A percentile compares a stretch with the other conserved stretches of the same genome.
Conservation (phyloP, 495 filamentous ascomycete species). For the Pyrenopolyporus hunteri region DNA sequence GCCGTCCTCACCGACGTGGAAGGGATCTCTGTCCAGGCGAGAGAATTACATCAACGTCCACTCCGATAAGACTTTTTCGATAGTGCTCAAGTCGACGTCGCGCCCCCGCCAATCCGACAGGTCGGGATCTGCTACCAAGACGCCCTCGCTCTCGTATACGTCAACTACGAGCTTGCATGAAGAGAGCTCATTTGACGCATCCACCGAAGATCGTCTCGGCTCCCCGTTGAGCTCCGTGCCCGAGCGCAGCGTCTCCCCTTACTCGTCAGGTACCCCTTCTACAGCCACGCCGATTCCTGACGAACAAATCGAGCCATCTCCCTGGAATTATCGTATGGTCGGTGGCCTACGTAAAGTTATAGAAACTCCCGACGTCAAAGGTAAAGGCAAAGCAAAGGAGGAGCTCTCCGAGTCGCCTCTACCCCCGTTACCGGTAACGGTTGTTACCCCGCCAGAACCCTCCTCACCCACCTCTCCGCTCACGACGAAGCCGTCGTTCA, state of each 20-base stretch:
- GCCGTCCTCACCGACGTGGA: conserved; percentile 19
- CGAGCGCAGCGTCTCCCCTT: conserved; percentile 48
- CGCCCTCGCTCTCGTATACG: conserved; percentile 43
- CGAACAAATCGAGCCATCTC: conserved; percentile 49
- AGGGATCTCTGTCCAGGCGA: conserved; percentile 47
- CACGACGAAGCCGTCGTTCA: conserved; percentile 54
- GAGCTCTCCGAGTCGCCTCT: conserved; percentile 42
- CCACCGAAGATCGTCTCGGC: conserved; percentile 52
- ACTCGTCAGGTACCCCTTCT: conserved; percentile 40
- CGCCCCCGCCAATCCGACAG: conserved; percentile 38
- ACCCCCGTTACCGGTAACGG: conserved; percentile 49
- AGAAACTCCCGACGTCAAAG: conserved; percentile 55
- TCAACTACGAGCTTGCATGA: conserved; percentile 53
- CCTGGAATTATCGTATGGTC: conserved; percentile 60
- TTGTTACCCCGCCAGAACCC: conserved; percentile 32
- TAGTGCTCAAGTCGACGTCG: conserved; percentile 42
- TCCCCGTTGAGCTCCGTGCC: conserved; percentile 52
- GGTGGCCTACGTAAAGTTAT: conserved; percentile 62
- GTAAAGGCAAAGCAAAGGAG: conserved; percentile 48
- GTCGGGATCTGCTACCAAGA: conserved; percentile 38
- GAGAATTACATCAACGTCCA: conserved; percentile 50
- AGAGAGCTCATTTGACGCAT: conserved; percentile 52
- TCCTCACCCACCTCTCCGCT: conserved; percentile 39
- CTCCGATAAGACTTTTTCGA: conserved; percentile 57
- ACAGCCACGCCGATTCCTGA: conserved; percentile 49